These are phyloP conservation scores for Ramularia endophylla DNA, from an alignment of 2,329 filamentous ascomycete genomes.

Conservation along the genomic window DNA sequence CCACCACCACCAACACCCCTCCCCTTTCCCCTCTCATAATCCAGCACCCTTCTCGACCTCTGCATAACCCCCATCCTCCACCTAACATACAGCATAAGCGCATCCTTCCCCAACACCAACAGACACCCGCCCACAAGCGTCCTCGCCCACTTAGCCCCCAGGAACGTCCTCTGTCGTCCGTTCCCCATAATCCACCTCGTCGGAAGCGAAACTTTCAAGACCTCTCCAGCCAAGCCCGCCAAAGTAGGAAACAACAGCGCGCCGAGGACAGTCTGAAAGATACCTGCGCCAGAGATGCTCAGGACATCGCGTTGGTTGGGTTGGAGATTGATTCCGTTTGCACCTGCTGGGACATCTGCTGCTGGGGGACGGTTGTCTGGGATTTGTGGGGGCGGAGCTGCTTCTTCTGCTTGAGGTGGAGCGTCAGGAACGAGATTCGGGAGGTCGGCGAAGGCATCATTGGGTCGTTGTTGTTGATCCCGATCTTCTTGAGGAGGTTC, in stretches of 20 bases:
- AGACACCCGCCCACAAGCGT: conserved; percentile 84
- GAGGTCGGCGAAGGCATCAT: too few species aligned
- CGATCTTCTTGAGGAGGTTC: conserved; percentile 3
- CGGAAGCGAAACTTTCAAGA: conserved; percentile 65
- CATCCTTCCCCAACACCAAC: conserved; percentile 77
- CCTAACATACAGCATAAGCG: conserved; percentile 53
- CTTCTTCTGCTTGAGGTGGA: conserved; percentile 42
- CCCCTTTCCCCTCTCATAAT: conserved; percentile 27
- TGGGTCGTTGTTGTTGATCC: conserved; percentile 4
- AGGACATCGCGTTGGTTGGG: conserved; percentile 24
- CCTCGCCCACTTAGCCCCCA: conserved; percentile 82
- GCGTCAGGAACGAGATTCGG: too few species aligned
- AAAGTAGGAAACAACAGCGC: conserved; percentile 77
- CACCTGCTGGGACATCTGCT: conserved; percentile 4
- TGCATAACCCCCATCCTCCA: conserved; percentile 48
- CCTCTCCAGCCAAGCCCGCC: conserved; percentile 69
- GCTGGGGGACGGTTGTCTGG: conserved; percentile 11
- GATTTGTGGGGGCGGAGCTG: conserved; percentile 12
- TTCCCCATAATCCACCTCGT: conserved; percentile 54
- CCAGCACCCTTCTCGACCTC: conserved; percentile 39
- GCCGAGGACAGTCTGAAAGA: conserved; percentile 58
- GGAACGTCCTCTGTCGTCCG: conserved; percentile 37
- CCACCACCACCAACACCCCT: too few species aligned
- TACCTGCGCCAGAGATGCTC: conserved; percentile 47
- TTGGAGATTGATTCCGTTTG: conserved; percentile 4